Base-by-base conservation (phyloP, 139 green algal species). In the Tetraselmis chui region DNA sequence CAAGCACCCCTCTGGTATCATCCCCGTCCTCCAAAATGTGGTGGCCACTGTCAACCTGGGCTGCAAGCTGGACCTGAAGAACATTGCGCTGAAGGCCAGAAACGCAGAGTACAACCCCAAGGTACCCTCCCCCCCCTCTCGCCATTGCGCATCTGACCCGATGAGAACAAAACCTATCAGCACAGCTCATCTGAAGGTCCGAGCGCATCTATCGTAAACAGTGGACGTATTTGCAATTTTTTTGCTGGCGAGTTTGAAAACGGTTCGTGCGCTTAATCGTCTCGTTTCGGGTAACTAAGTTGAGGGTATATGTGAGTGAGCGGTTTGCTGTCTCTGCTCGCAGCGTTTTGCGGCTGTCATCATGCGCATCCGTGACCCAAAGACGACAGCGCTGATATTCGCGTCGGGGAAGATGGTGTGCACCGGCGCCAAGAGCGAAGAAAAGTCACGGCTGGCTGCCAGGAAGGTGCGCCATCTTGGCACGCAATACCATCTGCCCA, bases 71-170 rank as follows among this genome's bases (percentile, higher is more conserved):
- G 79, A 83, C 79, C 79, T 83, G 24, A 79, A 58, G 28, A 75
- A 32, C 23, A 83, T 83, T 28, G 79, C 32, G 59, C 31, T 32
- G 79, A 32, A 83, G 30, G 79, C 79, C 2, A 85, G 97, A 1
- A 99, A 99, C 75, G 97, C 97, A 1, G 97, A 99, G 83, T 99
- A 99, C 89, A 99, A 99, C 85, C 97, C 97, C 28, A 99, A 98
- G 93, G 93, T 96, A 77, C n/a, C 80, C 67, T 58, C n/a, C n/a
- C n/a, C n/a, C n/a, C n/a, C n/a, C n/a, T n/a, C n/a, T n/a, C n/a
- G n/a, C n/a, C n/a, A n/a, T n/a, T n/a, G n/a, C n/a, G n/a, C n/a
- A n/a, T n/a, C n/a, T n/a, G n/a, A n/a, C n/a, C n/a, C n/a, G n/a
- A n/a, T n/a, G n/a, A n/a, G n/a, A n/a, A n/a, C n/a, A n/a, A n/a